A percentile compares a stretch with the other conserved stretches of the same genome.
Evolutionary conservation across 352 stramenopile genomes (phyloP).

Genomic region (Globisporangium polare): DNA sequence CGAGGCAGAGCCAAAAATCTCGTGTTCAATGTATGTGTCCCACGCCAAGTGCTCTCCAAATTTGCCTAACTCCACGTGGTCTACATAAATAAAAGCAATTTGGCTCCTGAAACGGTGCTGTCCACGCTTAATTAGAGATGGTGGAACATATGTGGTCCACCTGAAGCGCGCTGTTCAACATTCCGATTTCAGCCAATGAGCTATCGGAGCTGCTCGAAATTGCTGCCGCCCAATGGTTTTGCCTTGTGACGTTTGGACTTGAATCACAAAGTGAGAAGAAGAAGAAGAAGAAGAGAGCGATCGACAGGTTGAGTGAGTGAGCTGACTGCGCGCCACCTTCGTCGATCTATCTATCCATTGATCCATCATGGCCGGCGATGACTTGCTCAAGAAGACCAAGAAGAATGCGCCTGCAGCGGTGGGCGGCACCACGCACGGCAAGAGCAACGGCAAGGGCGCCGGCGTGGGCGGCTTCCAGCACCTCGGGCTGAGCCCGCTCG

Average conservation of each 20-base stretch:
- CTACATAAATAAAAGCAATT: no score
- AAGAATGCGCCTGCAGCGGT: slow-evolving; percentile 22
- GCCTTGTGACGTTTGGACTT: slow-evolving; percentile 14
- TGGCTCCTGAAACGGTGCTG: no score
- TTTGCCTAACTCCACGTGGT: neutral
- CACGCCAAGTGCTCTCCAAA: neutral
- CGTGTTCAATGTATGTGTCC: no score
- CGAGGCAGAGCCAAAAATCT: neutral
- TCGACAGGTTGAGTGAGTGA: neutral
- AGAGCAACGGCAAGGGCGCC: slow-evolving; percentile 76
- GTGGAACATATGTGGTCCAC: slow-evolving; percentile 8
- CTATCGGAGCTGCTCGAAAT: slow-evolving; percentile 1
- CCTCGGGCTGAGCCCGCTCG: slow-evolving; percentile 66
- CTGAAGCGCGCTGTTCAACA: neutral
- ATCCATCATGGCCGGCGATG: slow-evolving; percentile 49
- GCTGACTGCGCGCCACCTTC: neutral
- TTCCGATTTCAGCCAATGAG: slow-evolving; percentile 36
- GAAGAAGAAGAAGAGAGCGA: no score
- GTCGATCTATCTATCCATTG: neutral
- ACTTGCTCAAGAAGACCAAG: slow-evolving; percentile 59
- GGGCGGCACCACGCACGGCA: slow-evolving; percentile 54
- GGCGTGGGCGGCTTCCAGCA: slow-evolving; percentile 82
- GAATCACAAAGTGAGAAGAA: neutral
- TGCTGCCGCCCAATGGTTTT: slow-evolving; percentile 23
- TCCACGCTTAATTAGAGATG: no score